phyloP scores from a whole-genome alignment of 441 rosid genomes.

The Capsella rubella region DNA sequence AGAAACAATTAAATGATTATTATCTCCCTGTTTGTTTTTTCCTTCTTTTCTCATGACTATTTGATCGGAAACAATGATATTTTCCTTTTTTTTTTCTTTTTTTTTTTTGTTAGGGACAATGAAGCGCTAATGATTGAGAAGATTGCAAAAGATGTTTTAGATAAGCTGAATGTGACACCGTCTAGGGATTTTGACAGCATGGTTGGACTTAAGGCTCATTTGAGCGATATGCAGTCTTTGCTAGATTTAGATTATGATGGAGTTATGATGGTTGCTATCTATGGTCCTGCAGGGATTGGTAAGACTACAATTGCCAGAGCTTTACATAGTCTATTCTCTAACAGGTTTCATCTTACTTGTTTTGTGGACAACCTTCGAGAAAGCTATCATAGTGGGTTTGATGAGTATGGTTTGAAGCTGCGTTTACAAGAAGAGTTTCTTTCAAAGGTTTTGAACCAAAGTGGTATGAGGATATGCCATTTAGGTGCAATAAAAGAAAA shows the following conservation, averaged over 20 bases:
- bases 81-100: neutral
- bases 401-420: too few species aligned
- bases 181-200: constrained; percentile 11
- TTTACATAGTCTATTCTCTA: too few species aligned
- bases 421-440: too few species aligned
- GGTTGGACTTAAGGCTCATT: constrained; percentile 24
- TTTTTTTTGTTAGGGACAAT: constrained; percentile 2
- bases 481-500: too few species aligned
- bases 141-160: constrained; percentile 10
- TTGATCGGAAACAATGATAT: neutral
- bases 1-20: neutral
- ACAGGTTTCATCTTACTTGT: too few species aligned
- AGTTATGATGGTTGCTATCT: constrained; percentile 9
- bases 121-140: constrained; percentile 32
- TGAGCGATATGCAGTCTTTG: neutral
- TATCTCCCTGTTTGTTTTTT: neutral
- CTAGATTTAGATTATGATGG: neutral
- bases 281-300: too few species aligned
- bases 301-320: too few species aligned
- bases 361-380: too few species aligned
- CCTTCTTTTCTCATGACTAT: neutral
- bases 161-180: neutral
- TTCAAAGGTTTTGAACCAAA: too few species aligned
- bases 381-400: too few species aligned
- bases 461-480: too few species aligned